Evolutionary conservation across 2,329 filamentous ascomycete genomes (phyloP).

Genomic region (Stromatinia cepivora): DNA sequence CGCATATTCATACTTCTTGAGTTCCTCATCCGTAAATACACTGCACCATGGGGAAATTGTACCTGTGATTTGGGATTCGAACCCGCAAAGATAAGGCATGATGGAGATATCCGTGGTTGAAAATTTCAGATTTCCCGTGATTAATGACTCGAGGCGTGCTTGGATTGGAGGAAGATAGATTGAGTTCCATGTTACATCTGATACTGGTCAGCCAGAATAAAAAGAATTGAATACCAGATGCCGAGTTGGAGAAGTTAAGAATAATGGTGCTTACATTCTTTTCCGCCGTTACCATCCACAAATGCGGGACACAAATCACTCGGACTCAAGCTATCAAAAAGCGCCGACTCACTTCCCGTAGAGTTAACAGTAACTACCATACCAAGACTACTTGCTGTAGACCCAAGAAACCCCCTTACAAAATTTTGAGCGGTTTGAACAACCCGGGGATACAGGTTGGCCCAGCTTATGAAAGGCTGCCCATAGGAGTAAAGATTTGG

Average conservation of each 20-base stretch:
- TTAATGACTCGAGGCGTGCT: background rate
- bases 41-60: constrained; percentile 61
- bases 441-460: constrained; percentile 65
- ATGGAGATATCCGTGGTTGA: constrained; percentile 53
- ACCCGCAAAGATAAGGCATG: constrained; percentile 70
- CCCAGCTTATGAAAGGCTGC: constrained; percentile 58
- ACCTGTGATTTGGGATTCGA: constrained; percentile 67
- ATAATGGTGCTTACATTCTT: constrained; percentile 37
- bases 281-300: constrained; percentile 52
- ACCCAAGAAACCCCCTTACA: constrained; percentile 60
- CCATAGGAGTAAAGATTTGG: constrained; percentile 50
- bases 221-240: background rate
- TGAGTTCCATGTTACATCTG: constrained; percentile 10
- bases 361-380: constrained; percentile 59
- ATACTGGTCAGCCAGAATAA: background rate
- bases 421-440: constrained; percentile 64
- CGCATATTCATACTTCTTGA: constrained; percentile 64
- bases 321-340: constrained; percentile 63
- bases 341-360: constrained; percentile 50
- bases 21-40: constrained; percentile 61
- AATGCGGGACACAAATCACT: constrained; percentile 65
- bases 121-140: constrained; percentile 53
- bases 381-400: constrained; percentile 53
- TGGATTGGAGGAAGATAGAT: constrained; percentile 20
- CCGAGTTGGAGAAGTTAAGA: too few species aligned